A percentile compares a stretch with the other conserved stretches of the same genome.
Conservation (phyloP, 176 grass and related monocot genomes). For the Oryza glaberrima region DNA sequence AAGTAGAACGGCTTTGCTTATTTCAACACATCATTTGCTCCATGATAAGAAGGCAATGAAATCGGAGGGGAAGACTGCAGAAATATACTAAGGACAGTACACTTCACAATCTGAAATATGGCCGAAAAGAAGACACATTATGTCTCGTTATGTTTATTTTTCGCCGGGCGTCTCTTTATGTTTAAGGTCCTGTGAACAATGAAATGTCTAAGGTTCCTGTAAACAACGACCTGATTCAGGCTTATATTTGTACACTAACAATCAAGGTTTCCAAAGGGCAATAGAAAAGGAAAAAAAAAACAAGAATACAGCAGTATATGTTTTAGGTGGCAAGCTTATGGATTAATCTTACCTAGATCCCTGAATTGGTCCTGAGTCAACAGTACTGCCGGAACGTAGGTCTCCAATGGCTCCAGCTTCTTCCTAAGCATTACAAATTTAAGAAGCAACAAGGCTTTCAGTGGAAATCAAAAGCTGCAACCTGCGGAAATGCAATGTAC, state of each 20-base stretch:
- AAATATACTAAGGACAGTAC: background rate
- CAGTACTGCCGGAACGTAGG: conserved; percentile 81
- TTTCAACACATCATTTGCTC: background rate
- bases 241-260: background rate
- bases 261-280: background rate
- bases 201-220: background rate
- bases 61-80: background rate
- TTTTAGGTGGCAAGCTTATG: background rate
- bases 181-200: too few species aligned
- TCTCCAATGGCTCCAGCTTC: conserved; percentile 88
- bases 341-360: conserved; percentile 62
- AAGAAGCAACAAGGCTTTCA: background rate
- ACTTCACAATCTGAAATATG: background rate
- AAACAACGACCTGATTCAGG: background rate
- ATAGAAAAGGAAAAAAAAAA: background rate
- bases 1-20: background rate
- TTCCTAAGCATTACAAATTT: conserved; percentile 57
- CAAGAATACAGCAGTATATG: too few species aligned
- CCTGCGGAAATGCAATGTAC: background rate
- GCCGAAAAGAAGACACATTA: background rate
- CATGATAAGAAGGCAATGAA: background rate
- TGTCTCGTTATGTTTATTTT: too few species aligned
- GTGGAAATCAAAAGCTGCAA: background rate
- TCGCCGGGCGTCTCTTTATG: too few species aligned
- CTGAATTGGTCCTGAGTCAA: conserved; percentile 82